These are phyloP conservation scores for Mayamaea pseudoterrestris DNA, from an alignment of 108 stramenopile species.

Conservation along the genomic window DNA sequence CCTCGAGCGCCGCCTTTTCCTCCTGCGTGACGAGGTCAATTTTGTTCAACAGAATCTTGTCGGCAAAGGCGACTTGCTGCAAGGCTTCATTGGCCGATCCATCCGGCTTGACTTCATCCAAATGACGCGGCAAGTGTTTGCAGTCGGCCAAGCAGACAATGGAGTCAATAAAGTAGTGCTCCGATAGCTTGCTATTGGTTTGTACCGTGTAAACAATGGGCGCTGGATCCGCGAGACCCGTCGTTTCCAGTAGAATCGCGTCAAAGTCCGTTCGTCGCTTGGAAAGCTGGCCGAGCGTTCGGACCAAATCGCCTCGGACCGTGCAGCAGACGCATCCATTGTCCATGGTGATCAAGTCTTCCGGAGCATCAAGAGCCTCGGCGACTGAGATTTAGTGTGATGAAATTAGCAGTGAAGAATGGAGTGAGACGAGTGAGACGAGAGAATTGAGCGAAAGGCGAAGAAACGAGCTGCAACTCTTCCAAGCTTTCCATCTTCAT, in stretches of 20 bases:
- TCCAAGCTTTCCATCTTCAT: neutral
- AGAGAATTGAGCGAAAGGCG: no score
- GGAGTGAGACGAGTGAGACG: no score
- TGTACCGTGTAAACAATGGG: slow-evolving; percentile 90
- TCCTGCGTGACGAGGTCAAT: slow-evolving; percentile 44
- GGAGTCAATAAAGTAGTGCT: slow-evolving; percentile 68
- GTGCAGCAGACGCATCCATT: slow-evolving; percentile 99
- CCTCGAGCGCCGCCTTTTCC: slow-evolving; percentile 32
- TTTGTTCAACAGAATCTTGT: slow-evolving; percentile 82
- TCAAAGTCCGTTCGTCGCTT: slow-evolving; percentile 78
- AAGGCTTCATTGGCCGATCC: slow-evolving; percentile 89
- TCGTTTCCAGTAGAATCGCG: slow-evolving; percentile 92
- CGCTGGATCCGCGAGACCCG: slow-evolving; percentile 90
- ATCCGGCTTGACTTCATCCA: slow-evolving; percentile 77
- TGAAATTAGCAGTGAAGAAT: no score
- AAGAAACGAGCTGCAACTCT: no score
- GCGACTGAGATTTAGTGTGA: slow-evolving; percentile 69
- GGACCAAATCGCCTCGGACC: slow-evolving; percentile 94
- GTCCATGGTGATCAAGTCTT: slow-evolving; percentile 98
- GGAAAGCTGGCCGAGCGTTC: slow-evolving; percentile 82
- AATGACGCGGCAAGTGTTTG: slow-evolving; percentile 66
- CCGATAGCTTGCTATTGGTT: slow-evolving; percentile 73
- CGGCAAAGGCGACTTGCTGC: slow-evolving; percentile 89
- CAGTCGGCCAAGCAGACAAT: slow-evolving; percentile 94
- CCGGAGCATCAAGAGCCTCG: slow-evolving; percentile 80